A percentile compares a stretch with the other conserved stretches of the same genome.
phyloP scores from a whole-genome alignment of 2,329 filamentous ascomycete genomes.

The Hymenoscyphus scutula region DNA sequence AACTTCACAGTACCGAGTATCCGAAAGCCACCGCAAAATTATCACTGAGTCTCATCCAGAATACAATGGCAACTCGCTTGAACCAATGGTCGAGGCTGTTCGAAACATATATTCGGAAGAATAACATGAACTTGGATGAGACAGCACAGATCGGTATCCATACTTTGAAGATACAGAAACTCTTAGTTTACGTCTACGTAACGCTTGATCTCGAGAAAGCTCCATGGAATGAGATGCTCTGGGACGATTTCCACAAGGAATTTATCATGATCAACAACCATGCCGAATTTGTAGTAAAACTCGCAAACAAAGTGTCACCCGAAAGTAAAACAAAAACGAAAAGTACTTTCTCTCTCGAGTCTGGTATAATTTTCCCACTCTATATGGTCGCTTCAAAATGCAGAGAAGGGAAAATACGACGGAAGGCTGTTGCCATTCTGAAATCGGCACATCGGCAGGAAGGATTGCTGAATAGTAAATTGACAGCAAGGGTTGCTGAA shows the following conservation, averaged over 20 bases:
- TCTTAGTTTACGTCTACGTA: neutral
- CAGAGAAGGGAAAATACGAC: conserved; percentile 51
- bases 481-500: neutral
- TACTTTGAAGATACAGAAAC: neutral
- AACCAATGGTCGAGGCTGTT: neutral
- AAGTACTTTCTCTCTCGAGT: conserved; percentile 53
- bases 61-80: neutral
- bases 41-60: neutral
- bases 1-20: neutral
- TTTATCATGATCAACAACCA: conserved; percentile 5
- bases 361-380: conserved; percentile 60
- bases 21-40: neutral
- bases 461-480: conserved; percentile 58
- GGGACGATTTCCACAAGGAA: neutral
- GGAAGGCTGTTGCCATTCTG: conserved; percentile 59
- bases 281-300: neutral
- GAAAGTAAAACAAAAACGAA: neutral
- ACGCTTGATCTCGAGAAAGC: neutral
- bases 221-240: neutral
- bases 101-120: neutral
- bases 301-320: conserved; percentile 4
- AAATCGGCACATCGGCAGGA: conserved; percentile 59
- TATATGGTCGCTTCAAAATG: conserved; percentile 64
- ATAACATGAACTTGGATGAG: neutral
- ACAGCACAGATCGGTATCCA: neutral